A percentile compares a stretch with the other conserved stretches of the same genome.
Evolutionary conservation across 805 yeast species (phyloP).

Genomic region (Yamadazyma ubonensis): DNA sequence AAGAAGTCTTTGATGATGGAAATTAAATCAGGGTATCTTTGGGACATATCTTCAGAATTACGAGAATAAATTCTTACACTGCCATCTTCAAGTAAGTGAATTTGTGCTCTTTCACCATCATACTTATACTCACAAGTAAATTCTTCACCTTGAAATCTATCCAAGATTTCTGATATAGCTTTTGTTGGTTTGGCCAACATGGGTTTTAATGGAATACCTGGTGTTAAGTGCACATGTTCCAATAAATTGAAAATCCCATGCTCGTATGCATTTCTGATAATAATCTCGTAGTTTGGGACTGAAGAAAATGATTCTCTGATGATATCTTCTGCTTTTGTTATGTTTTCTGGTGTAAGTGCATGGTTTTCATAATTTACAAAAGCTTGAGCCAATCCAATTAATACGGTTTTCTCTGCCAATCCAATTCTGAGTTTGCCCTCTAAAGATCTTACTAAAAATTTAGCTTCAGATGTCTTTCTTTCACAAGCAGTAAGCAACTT

Average conservation of each 20-base stretch:
- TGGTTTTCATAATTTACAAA: constrained; percentile 57
- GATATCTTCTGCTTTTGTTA: constrained; percentile 69
- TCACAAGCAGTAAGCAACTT: constrained; percentile 82
- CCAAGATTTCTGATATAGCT: constrained; percentile 86
- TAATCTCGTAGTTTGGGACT: constrained; percentile 83
- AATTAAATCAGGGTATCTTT: constrained; percentile 87
- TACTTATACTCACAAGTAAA: constrained; percentile 97
- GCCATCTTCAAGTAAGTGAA: constrained; percentile 70
- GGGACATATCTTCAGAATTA: constrained; percentile 96
- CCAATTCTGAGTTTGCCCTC: constrained; percentile 94
- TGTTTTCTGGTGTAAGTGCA: constrained; percentile 38
- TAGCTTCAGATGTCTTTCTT: constrained; percentile 71
- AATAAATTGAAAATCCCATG: constrained; percentile 66
- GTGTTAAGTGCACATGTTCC: constrained; percentile 71
- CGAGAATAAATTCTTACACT: constrained; percentile 79
- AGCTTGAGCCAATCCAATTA: constrained; percentile 82
- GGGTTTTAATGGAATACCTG: constrained; percentile 94
- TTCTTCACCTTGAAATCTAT: constrained; percentile 76
- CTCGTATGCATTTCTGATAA: constrained; percentile 63
- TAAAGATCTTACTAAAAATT: constrained; percentile 81
- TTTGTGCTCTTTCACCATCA: constrained; percentile 97
- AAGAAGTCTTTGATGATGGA: constrained; percentile 63
- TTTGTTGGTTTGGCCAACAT: constrained; percentile 99
- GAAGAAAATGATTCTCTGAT: constrained; percentile 86
- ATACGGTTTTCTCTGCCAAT: constrained; percentile 88